Conservation (phyloP, 2,329 filamentous ascomycete species). For the Ophiognomonia clavigignenti-juglandacearum region DNA sequence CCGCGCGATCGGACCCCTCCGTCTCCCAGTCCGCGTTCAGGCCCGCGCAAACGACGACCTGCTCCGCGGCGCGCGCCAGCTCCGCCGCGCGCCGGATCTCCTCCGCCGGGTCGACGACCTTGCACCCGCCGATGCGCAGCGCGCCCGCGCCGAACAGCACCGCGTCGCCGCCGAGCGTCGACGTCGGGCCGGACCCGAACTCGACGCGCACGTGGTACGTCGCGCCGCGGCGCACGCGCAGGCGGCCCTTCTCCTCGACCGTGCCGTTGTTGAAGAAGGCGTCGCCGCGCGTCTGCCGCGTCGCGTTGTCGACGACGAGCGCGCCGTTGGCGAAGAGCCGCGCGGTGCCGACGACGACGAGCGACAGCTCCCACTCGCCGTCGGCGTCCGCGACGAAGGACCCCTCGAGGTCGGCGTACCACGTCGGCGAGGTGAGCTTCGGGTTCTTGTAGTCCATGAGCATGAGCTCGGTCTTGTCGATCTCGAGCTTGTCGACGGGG, state of each 20-base stretch:
- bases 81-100: conserved; percentile 63
- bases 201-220: conserved; percentile 50
- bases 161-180: conserved; percentile 42
- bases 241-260: conserved; percentile 49
- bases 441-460: conserved; percentile 48
- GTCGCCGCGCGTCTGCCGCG: conserved; percentile 54
- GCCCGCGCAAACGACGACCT: conserved; percentile 73
- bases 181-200: conserved; percentile 47
- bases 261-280: conserved; percentile 56
- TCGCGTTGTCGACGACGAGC: conserved; percentile 61
- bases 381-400: conserved; percentile 56
- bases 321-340: conserved; percentile 59
- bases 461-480: conserved; percentile 44
- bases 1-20: conserved; percentile 72
- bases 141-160: conserved; percentile 54
- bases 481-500: conserved; percentile 44
- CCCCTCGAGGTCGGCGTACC: conserved; percentile 59
- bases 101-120: conserved; percentile 49
- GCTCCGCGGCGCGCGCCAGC: conserved; percentile 65
- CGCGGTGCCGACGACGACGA: conserved; percentile 62
- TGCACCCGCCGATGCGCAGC: conserved; percentile 57
- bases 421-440: conserved; percentile 45
- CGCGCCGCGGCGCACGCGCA: conserved; percentile 46
- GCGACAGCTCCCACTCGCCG: conserved; percentile 59
- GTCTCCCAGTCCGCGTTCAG: conserved; percentile 80